These are phyloP conservation scores for Shiraia bambusicola DNA, from an alignment of 2,329 filamentous ascomycete species.

Conservation along the genomic window DNA sequence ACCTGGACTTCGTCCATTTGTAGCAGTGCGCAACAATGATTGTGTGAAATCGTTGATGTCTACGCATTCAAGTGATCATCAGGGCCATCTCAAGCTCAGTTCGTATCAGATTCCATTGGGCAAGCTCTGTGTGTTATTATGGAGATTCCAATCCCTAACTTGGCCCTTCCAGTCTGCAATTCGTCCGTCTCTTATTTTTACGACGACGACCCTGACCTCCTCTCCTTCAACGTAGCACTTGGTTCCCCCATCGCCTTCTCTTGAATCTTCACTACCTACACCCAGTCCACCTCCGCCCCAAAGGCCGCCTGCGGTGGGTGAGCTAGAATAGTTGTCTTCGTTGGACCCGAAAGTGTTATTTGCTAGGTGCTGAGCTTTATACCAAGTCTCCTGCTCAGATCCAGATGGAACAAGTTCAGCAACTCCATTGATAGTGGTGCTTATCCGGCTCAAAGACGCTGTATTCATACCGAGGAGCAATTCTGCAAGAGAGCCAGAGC, in stretches of 20 bases:
- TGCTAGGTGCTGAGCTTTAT: conserved; percentile 77
- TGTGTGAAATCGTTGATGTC: background rate
- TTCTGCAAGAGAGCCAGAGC: conserved; percentile 73
- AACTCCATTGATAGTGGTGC: conserved; percentile 88
- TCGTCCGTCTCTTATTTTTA: conserved; percentile 78
- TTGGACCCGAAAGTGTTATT: conserved; percentile 79
- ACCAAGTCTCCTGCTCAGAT: conserved; percentile 82
- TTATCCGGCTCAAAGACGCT: conserved; percentile 82
- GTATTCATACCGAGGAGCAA: conserved; percentile 91
- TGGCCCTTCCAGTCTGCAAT: conserved; percentile 96
- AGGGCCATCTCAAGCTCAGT: too few relatives aligned
- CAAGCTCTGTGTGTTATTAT: too few relatives aligned
- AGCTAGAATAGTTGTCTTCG: conserved; percentile 32
- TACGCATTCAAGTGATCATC: too few relatives aligned
- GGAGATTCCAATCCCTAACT: conserved; percentile 70
- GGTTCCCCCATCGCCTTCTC: conserved; percentile 50
- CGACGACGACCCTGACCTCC: conserved; percentile 83
- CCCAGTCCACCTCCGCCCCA: conserved; percentile 52
- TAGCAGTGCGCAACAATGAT: too few relatives aligned
- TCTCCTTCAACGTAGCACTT: conserved; percentile 75
- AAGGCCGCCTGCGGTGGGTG: conserved; percentile 39
- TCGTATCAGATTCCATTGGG: background rate
- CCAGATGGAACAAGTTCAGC: conserved; percentile 72
- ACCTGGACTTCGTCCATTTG: too few relatives aligned
- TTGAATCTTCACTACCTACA: conserved; percentile 38